These are phyloP conservation scores for Ziziphus jujuba DNA, from an alignment of 306 rosid species.

Conservation along the genomic window DNA sequence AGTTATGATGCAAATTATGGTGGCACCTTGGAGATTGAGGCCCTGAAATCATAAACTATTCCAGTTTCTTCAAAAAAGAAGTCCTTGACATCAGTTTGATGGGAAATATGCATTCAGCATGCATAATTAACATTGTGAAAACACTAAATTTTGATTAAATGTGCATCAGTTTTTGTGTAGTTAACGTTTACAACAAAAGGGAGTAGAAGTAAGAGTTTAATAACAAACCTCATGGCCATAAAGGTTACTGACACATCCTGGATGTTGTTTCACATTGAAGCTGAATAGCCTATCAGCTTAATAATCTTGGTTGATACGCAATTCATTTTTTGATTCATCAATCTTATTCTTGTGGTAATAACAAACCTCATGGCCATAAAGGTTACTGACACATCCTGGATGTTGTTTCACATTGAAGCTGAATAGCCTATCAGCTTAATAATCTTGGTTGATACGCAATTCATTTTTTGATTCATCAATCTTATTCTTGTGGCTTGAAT, in stretches of 20 bases:
- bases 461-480: slow-evolving; percentile 36
- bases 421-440: slow-evolving; percentile 74
- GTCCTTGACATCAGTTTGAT: not conserved
- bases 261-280: slow-evolving; percentile 48
- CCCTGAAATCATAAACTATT: too few species aligned
- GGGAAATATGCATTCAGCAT: not conserved
- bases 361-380: slow-evolving; percentile 79
- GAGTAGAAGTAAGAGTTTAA: slow-evolving; percentile 17
- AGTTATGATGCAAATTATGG: too few species aligned
- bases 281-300: slow-evolving; percentile 71
- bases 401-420: slow-evolving; percentile 50
- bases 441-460: slow-evolving; percentile 61
- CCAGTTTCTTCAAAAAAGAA: too few species aligned
- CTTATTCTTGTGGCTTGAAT: slow-evolving; percentile 36
- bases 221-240: slow-evolving; percentile 72
- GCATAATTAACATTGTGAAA: not conserved
- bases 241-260: slow-evolving; percentile 68
- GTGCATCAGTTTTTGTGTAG: not conserved
- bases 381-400: slow-evolving; percentile 61
- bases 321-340: too few species aligned
- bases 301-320: slow-evolving; percentile 78
- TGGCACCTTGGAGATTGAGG: too few species aligned
- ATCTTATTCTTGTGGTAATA: too few species aligned
- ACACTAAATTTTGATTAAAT: not conserved
- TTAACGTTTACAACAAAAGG: slow-evolving; percentile 5